These are phyloP conservation scores for Fusarium annulatum DNA, from an alignment of 2,329 filamentous ascomycete genomes.

Conservation along the genomic window DNA sequence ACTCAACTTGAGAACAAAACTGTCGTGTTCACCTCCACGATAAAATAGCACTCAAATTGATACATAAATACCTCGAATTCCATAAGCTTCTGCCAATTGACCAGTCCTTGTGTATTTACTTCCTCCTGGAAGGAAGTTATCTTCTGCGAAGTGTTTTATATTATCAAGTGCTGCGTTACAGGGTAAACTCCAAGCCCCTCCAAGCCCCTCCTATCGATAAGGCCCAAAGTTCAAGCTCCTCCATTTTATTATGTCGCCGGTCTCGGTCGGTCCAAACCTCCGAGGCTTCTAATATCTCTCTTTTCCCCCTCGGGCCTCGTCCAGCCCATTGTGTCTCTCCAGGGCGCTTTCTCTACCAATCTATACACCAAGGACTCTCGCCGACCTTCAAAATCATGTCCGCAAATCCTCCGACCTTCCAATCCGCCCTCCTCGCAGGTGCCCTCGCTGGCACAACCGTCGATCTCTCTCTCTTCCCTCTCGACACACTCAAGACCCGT, in stretches of 20 bases:
- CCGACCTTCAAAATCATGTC: constrained; percentile 5
- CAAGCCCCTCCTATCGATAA: constrained; percentile 43
- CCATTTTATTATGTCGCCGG: constrained; percentile 39
- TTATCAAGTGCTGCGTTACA: not conserved
- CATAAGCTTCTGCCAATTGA: not conserved
- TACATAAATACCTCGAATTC: not conserved
- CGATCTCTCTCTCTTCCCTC: constrained; percentile 95
- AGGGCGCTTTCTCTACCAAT: not conserved
- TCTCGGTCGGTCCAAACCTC: constrained; percentile 39
- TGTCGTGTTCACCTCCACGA: not conserved
- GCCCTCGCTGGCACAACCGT: constrained; percentile 94
- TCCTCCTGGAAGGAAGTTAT: not conserved
- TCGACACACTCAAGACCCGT: constrained; percentile 98
- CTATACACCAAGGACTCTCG: not conserved
- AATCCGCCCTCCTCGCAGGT: constrained; percentile 78
- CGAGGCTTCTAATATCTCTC: constrained; percentile 24
- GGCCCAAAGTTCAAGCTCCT: constrained; percentile 9
- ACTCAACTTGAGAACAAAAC: not conserved
- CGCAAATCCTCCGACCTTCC: constrained; percentile 58
- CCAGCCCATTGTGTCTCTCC: not conserved
- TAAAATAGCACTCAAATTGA: not conserved
- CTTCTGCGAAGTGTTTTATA: not conserved
- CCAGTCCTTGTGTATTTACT: not conserved
- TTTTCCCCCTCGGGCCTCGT: constrained; percentile 9
- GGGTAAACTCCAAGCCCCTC: constrained; percentile 24